A percentile compares a stretch with the other conserved stretches of the same genome.
Evolutionary conservation across 352 stramenopile species (phyloP).

Genomic region (Peronospora farinosa): DNA sequence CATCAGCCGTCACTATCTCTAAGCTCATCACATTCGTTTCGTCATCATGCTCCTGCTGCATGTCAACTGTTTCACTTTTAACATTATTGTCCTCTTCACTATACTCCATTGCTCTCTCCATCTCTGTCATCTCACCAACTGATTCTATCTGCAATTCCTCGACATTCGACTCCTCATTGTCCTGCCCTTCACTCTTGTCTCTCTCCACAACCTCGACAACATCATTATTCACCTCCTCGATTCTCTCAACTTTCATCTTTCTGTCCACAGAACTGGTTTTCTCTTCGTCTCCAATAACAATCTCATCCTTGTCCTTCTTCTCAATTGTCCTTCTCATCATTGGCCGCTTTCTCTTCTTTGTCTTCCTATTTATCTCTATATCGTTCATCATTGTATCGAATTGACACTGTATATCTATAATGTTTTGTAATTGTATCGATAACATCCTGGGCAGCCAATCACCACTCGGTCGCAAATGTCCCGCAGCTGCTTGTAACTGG

Average conservation of each 20-base stretch:
- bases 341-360: constrained; percentile 11
- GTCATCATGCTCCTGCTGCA: background rate
- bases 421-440: constrained; percentile 11
- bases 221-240: background rate
- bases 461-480: constrained; percentile 17
- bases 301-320: constrained; percentile 6
- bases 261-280: background rate
- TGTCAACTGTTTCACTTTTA: background rate
- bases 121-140: background rate
- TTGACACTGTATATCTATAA: constrained; percentile 10
- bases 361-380: background rate
- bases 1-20: constrained; percentile 1
- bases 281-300: background rate
- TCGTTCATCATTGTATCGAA: constrained; percentile 6
- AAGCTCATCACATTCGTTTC: constrained; percentile 1
- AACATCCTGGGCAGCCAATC: constrained; percentile 14
- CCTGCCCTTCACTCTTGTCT: background rate
- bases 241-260: background rate
- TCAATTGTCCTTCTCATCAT: background rate
- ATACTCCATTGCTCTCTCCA: background rate
- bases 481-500: constrained; percentile 23
- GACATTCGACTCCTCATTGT: constrained; percentile 2
- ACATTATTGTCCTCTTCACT: background rate
- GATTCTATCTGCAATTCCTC: background rate
- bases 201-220: background rate